Conservation (phyloP, 139 green algal genomes). For the Medakamo hakoo region DNA sequence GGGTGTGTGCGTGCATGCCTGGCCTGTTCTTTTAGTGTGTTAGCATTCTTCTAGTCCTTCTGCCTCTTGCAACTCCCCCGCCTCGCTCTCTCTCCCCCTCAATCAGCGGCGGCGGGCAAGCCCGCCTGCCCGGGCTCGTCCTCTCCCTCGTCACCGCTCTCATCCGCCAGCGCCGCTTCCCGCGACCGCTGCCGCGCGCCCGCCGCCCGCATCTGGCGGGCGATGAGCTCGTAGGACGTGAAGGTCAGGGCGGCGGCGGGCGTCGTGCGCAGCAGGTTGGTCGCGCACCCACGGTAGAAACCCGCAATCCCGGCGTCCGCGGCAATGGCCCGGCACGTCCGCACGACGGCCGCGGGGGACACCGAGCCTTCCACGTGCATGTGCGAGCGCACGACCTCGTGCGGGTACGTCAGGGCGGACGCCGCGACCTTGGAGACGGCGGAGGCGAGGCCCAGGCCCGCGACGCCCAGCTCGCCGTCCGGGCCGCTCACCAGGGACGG, state of each 20-base stretch:
- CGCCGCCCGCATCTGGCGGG: conserved; percentile 33
- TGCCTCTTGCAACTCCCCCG: too few relatives aligned
- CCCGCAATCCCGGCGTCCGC: conserved; percentile 38
- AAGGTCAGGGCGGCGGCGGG: conserved; percentile 94
- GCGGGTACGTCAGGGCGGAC: conserved; percentile 88
- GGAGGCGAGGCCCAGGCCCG: conserved; percentile 64
- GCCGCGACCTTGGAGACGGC: conserved; percentile 87
- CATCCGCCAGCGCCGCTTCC: too few relatives aligned
- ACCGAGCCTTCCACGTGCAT: conserved; percentile 78
- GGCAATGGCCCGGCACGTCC: conserved; percentile 17
- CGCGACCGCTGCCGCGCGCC: not conserved
- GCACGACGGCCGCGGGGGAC: conserved; percentile 39
- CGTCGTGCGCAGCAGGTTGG: conserved; percentile 90
- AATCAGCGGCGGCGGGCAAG: too few relatives aligned
- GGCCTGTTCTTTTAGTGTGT: not conserved
- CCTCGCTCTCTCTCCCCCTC: too few relatives aligned
- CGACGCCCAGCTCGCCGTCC: not conserved
- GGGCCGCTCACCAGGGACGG: too few relatives aligned
- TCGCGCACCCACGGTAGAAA: conserved; percentile 68
- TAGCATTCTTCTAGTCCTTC: too few relatives aligned
- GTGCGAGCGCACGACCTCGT: conserved; percentile 86
- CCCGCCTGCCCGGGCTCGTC: too few relatives aligned
- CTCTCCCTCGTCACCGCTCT: too few relatives aligned
- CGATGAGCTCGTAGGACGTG: conserved; percentile 89
- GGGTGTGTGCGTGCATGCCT: not conserved